Conservation (phyloP, 495 filamentous ascomycete species). For the Penicillium subrubescens region DNA sequence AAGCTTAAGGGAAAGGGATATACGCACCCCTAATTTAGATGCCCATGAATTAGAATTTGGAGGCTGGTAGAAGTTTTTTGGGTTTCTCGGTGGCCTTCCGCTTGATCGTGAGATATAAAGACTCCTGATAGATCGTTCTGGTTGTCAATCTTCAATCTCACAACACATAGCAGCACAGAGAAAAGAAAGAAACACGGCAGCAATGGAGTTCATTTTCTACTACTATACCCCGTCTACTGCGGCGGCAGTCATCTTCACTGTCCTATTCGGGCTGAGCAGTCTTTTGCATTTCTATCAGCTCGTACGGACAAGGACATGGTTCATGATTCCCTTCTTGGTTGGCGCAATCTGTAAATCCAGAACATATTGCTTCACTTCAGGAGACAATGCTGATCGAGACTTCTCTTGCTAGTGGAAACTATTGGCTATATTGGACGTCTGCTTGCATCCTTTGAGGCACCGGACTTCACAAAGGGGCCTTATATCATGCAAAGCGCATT, state of each 20-base stretch:
- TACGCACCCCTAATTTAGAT: neutral
- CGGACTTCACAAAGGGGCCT: conserved; percentile 35
- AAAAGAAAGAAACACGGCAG: neutral
- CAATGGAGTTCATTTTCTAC: conserved; percentile 30
- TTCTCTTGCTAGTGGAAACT: conserved; percentile 33
- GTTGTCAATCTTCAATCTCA: neutral
- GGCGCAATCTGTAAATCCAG: conserved; percentile 52
- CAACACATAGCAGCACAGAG: neutral
- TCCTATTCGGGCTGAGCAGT: conserved; percentile 49
- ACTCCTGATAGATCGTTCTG: neutral
- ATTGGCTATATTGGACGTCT: conserved; percentile 45
- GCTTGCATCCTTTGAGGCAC: conserved; percentile 33
- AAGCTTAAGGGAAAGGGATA: neutral
- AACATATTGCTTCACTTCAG: neutral
- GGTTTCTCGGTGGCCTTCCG: neutral
- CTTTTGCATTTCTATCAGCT: conserved; percentile 48
- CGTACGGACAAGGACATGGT: conserved; percentile 48
- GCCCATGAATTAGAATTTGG: neutral
- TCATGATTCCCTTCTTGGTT: conserved; percentile 58
- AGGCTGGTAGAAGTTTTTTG: neutral
- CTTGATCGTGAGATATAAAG: neutral
- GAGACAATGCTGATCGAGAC: neutral
- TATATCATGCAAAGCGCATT: conserved; percentile 55
- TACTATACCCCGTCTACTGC: conserved; percentile 53
- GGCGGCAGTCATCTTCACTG: conserved; percentile 52